A percentile compares a stretch with the other conserved stretches of the same genome.
Evolutionary conservation across 257 asterid genomes (phyloP).

Genomic region (Dorcoceras hygrometricum): DNA sequence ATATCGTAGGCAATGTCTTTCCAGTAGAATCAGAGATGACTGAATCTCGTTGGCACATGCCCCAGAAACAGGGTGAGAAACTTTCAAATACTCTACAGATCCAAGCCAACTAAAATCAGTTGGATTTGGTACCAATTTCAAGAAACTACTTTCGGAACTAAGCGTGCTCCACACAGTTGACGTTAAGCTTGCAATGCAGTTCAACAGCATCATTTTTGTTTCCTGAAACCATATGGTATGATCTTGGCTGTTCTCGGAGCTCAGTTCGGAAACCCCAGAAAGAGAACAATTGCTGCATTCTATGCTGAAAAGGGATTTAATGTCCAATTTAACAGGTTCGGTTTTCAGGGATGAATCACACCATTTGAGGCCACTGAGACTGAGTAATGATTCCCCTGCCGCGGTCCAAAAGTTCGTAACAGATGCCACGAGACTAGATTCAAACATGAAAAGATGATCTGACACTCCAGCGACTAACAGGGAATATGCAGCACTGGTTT

Average conservation of each 20-base stretch:
- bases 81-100: conserved; percentile 4
- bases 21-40: conserved; percentile 33
- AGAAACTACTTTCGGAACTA: conserved; percentile 33
- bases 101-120: conserved; percentile 40
- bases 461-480: conserved; percentile 53
- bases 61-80: conserved; percentile 6
- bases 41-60: conserved; percentile 20
- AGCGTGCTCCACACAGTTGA: conserved; percentile 51
- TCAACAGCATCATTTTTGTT: conserved; percentile 24
- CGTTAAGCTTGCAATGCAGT: conserved; percentile 35
- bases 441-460: conserved; percentile 50
- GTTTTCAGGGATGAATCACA: conserved; percentile 23
- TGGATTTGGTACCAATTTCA: conserved; percentile 41
- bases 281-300: conserved; percentile 30
- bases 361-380: conserved; percentile 30
- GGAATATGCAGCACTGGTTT: conserved; percentile 60
- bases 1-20: conserved; percentile 49
- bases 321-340: conserved; percentile 15
- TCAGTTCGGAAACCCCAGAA: not conserved
- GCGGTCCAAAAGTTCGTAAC: conserved; percentile 46
- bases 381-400: conserved; percentile 63
- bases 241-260: not conserved
- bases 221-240: conserved; percentile 30
- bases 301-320: conserved; percentile 11
- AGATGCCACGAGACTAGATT: conserved; percentile 44